Percentiles rank a stretch among this genome's conserved stretches.
These are phyloP conservation scores for Blastobotrys capitulatus DNA, from an alignment of 1,139 yeast species.

Conservation along the genomic window DNA sequence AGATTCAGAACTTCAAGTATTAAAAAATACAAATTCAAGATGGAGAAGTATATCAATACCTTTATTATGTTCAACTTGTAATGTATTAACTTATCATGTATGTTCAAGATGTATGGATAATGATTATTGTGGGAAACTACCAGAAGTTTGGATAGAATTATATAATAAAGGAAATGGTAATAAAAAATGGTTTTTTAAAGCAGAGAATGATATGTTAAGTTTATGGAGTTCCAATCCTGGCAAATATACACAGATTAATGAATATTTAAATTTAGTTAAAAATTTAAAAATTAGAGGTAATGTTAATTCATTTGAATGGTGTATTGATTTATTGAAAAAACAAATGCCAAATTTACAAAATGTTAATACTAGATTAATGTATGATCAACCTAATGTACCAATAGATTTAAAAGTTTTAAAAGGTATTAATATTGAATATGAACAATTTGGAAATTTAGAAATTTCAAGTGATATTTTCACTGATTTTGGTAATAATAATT, in stretches of 20 bases:
- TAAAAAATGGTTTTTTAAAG: neutral
- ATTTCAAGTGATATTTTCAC: neutral
- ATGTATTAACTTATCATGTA: neutral
- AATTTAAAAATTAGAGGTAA: neutral
- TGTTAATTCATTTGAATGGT: neutral
- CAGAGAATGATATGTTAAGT: neutral
- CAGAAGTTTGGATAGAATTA: neutral
- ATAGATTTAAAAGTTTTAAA: neutral
- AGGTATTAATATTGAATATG: neutral
- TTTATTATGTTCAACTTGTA: neutral
- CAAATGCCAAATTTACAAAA: neutral
- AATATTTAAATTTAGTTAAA: neutral
- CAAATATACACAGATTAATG: neutral
- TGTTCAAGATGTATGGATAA: neutral
- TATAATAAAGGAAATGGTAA: neutral
- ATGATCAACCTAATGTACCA: neutral
- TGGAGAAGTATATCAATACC: neutral
- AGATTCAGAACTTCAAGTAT: neutral
- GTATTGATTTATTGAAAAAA: neutral
- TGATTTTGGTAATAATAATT: neutral
- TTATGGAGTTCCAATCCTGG: neutral
- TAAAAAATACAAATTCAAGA: neutral
- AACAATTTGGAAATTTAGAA: neutral
- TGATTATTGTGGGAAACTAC: neutral
- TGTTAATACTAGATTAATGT: neutral